Conservation (phyloP, 1,284 basidiomycete genomes). For the Microstroma glucosiphilum region DNA sequence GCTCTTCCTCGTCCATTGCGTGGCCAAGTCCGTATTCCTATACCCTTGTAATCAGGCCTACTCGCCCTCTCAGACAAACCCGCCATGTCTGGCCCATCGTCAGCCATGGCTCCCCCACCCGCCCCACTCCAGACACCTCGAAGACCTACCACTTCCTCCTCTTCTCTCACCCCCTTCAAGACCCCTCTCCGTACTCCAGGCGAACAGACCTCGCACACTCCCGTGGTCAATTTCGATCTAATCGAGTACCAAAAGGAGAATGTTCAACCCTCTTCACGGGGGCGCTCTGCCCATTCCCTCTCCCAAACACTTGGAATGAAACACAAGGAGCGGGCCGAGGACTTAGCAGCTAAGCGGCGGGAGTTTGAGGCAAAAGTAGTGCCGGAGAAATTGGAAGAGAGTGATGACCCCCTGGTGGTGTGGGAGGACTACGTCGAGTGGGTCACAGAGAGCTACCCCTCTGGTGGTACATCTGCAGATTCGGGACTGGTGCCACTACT, state of each 20-base stretch:
- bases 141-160: not conserved
- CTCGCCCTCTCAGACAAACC: not conserved
- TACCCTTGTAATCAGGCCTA: not conserved
- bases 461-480: conserved; percentile 59
- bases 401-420: conserved; percentile 34
- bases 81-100: not conserved
- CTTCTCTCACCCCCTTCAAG: conserved; percentile 25
- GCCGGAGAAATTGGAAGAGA: conserved; percentile 30
- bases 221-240: conserved; percentile 45
- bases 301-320: conserved; percentile 49
- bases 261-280: conserved; percentile 57
- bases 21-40: too few relatives aligned
- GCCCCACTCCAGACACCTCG: conserved; percentile 3
- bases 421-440: conserved; percentile 61
- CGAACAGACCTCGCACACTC: conserved; percentile 48
- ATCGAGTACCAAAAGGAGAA: conserved; percentile 61
- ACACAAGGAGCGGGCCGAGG: conserved; percentile 34
- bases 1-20: too few relatives aligned
- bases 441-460: conserved; percentile 60
- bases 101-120: not conserved
- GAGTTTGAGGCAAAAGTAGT: conserved; percentile 31
- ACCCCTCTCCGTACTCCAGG: conserved; percentile 42
- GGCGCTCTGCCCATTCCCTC: conserved; percentile 58
- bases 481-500: conserved; percentile 63
- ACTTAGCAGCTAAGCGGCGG: conserved; percentile 28